These are phyloP conservation scores for Bryoglossum gracile DNA, from an alignment of 495 filamentous ascomycete species.

Conservation along the genomic window DNA sequence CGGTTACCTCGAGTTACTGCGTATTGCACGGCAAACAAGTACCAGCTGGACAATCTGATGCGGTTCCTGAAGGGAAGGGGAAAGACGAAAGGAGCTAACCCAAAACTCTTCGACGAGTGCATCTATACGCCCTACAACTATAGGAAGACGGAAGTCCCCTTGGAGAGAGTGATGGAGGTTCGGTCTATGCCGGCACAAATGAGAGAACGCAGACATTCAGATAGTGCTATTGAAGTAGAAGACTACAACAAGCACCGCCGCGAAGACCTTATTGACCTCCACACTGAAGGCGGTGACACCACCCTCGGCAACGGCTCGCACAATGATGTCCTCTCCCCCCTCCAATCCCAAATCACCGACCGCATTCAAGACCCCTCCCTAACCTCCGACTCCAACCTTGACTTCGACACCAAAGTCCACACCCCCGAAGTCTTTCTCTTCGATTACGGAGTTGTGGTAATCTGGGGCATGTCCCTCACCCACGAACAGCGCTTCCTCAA, in stretches of 20 bases:
- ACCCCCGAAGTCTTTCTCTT: constrained; percentile 94
- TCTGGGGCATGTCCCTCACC: constrained; percentile 88
- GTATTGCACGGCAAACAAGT: constrained; percentile 88
- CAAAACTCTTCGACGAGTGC: constrained; percentile 93
- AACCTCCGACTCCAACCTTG: constrained; percentile 24
- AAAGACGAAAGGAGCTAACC: constrained; percentile 66
- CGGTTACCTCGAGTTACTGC: constrained; percentile 85
- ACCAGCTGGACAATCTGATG: constrained; percentile 81
- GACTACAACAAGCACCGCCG: constrained; percentile 38
- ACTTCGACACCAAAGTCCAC: constrained; percentile 73
- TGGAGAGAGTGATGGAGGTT: constrained; percentile 29
- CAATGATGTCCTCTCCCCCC: constrained; percentile 20
- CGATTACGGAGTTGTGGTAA: constrained; percentile 99
- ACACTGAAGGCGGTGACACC: constrained; percentile 30
- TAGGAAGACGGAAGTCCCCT: constrained; percentile 7
- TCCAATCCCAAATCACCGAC: constrained; percentile 13
- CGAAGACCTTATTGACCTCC: constrained; percentile 49
- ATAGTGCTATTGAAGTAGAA: constrained; percentile 51
- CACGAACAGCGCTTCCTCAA: constrained; percentile 86
- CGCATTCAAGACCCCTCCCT: constrained; percentile 13
- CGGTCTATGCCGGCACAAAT: constrained; percentile 33
- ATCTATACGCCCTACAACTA: constrained; percentile 93
- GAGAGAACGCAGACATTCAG: constrained; percentile 60
- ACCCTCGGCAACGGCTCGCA: constrained; percentile 27
- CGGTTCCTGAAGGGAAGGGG: constrained; percentile 78